A percentile compares a stretch with the other conserved stretches of the same genome.
Conservation (phyloP, 2,329 filamentous ascomycete genomes). For the Sarocladiaceae sp. region DNA sequence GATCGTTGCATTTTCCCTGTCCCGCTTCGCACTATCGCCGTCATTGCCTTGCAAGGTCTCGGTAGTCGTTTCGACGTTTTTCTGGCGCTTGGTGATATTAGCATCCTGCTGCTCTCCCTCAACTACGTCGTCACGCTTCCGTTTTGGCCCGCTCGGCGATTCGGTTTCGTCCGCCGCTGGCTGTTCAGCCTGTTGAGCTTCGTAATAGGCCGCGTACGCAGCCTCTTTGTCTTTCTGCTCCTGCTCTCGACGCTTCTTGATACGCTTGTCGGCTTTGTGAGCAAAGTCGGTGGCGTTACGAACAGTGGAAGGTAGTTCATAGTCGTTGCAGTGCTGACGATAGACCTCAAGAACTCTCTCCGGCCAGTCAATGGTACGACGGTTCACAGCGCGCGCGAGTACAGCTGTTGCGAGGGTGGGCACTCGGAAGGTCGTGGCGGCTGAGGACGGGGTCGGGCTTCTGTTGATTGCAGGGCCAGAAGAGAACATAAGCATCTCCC, state of each 20-base stretch:
- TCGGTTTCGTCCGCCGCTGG: slow-evolving; percentile 17
- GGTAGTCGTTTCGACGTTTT: slow-evolving; percentile 28
- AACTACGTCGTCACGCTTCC: slow-evolving; percentile 61
- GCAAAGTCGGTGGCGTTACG: slow-evolving; percentile 70
- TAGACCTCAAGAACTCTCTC: slow-evolving; percentile 73
- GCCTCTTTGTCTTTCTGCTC: slow-evolving; percentile 60
- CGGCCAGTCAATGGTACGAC: slow-evolving; percentile 67
- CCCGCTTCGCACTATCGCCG: slow-evolving; percentile 55
- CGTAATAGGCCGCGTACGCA: slow-evolving; percentile 39
- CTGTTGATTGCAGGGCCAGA: slow-evolving; percentile 41
- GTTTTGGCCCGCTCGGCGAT: slow-evolving; percentile 52
- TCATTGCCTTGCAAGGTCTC: neutral
- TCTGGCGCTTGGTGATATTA: slow-evolving; percentile 63
- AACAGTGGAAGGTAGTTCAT: slow-evolving; percentile 74
- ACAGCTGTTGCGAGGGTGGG: slow-evolving; percentile 73
- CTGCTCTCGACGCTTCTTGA: slow-evolving; percentile 59
- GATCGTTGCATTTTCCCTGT: slow-evolving; percentile 86
- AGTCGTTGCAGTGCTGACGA: slow-evolving; percentile 79
- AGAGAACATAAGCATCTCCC: slow-evolving; percentile 71
- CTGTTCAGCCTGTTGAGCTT: slow-evolving; percentile 20
- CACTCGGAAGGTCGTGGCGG: slow-evolving; percentile 48
- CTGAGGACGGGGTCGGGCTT: slow-evolving; percentile 46
- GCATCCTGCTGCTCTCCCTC: slow-evolving; percentile 27
- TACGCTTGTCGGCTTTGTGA: slow-evolving; percentile 61
- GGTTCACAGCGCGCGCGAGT: slow-evolving; percentile 63